These are phyloP conservation scores for Boletus barrowsii DNA, from an alignment of 768 basidiomycete species.

Conservation along the genomic window DNA sequence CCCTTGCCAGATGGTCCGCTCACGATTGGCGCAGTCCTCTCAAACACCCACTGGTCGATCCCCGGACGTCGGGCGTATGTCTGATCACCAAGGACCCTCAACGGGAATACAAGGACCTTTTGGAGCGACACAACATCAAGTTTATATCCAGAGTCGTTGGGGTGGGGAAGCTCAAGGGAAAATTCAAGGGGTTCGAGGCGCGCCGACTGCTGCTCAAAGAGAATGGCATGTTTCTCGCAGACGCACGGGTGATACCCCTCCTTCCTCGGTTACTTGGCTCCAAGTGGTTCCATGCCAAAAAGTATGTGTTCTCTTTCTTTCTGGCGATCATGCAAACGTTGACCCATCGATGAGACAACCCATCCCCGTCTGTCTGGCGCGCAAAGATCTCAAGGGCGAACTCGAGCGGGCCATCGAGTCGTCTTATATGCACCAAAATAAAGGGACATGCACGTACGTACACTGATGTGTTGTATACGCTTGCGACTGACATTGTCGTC, in stretches of 20 bases:
- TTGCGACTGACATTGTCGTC: not conserved
- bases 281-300: conserved; percentile 93
- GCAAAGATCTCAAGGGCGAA: conserved; percentile 89
- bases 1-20: not conserved
- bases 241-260: conserved; percentile 84
- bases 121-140: conserved; percentile 73
- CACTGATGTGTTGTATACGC: not conserved
- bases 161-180: conserved; percentile 88
- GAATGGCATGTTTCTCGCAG: conserved; percentile 90
- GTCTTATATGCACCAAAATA: conserved; percentile 94
- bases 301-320: conserved; percentile 49
- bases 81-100: conserved; percentile 96
- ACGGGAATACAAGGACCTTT: conserved; percentile 91
- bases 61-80: conserved; percentile 75
- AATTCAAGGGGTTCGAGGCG: conserved; percentile 83
- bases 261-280: conserved; percentile 85
- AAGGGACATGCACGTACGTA: conserved; percentile 88
- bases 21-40: conserved; percentile 48
- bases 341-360: conserved; percentile 64
- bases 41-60: conserved; percentile 80
- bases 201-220: conserved; percentile 82
- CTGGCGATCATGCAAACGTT: not conserved
- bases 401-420: conserved; percentile 90
- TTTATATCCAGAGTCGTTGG: conserved; percentile 93
- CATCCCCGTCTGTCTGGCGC: conserved; percentile 85